Base-by-base conservation (phyloP, 208 protist species). In the Crithidia brevicula region DNA sequence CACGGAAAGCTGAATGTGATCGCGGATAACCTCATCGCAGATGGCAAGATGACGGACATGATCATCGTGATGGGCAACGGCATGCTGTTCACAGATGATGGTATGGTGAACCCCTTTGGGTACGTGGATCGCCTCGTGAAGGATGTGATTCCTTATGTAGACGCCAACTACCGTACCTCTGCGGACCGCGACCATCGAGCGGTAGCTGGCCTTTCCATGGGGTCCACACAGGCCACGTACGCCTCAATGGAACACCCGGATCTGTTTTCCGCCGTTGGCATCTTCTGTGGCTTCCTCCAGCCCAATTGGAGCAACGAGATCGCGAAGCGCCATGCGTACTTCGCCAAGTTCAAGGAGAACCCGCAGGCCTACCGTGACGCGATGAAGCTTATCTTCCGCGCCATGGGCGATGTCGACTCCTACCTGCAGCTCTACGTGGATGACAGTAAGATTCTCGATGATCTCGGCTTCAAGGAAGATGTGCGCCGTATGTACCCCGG, bases 21-120 rank as follows among this genome's bases (percentile, higher is more conserved):
- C 27, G 77, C 76, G 6, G 76, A 82, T 62, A 82, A 82, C 57
- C 70, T 82, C 36, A 75, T 76, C 45, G n/a, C 54, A 23, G 53
- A 53, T 27, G 60, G 71, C 28, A 42, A 31, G 36, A 72, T 68
- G 31, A 25, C 52, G 43, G 52, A 68, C 16, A 75, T 68, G 45
- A 71, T 72, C 45, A 67, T 81, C 36, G 63, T 72, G 8, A 64
- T 81, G 51, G 56, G 68, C 18, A 72, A 72, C 40, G 63, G 68
- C 25, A 76, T 65, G 53, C 53, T 81, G 27, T 60, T 47, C 52
- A 34, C 33, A 11, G 23, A n/a, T 15, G 47, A 59, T 34, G 57
- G 45, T 8, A 25, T 16, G 40, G 49, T 66, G n/a, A n/a, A 22
- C 7, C 56, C 74, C 2, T 25, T 63, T 15, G 51, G 42, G 10